Percentiles rank a stretch among this genome's conserved stretches.
Conservation (phyloP, 31 red algal genomes). For the Endocladia muricata region DNA sequence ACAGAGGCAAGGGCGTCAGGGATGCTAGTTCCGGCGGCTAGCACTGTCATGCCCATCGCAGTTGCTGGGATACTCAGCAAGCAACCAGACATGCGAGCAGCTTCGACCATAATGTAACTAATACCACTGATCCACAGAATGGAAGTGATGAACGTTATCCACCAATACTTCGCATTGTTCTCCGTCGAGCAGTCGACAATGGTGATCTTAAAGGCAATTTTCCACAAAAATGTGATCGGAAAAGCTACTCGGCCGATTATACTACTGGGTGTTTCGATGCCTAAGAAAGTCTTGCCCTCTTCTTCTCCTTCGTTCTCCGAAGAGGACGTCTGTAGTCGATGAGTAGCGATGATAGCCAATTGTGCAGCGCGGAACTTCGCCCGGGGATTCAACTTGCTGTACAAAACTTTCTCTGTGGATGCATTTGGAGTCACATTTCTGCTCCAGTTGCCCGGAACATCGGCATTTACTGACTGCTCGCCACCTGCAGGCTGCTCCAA, state of each 20-base stretch:
- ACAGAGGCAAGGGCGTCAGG: conserved; percentile 74
- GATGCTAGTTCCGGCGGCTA: conserved; percentile 74
- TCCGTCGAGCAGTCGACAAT: conserved; percentile 73
- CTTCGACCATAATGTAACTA: conserved; percentile 77
- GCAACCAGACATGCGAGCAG: conserved; percentile 57
- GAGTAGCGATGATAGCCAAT: conserved; percentile 67
- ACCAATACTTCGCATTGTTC: conserved; percentile 48
- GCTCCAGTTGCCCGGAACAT: not conserved
- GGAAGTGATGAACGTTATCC: conserved; percentile 55
- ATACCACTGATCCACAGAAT: conserved; percentile 80
- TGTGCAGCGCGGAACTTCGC: conserved; percentile 55
- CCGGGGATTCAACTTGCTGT: conserved; percentile 16
- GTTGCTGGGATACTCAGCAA: conserved; percentile 64
- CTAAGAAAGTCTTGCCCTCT: conserved; percentile 25
- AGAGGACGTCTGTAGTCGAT: conserved; percentile 24
- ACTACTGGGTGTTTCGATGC: conserved; percentile 38
- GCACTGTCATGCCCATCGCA: conserved; percentile 72
- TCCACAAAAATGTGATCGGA: conserved; percentile 59
- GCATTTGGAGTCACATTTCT: not conserved
- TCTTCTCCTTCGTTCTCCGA: conserved; percentile 6
- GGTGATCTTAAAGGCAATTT: conserved; percentile 37
- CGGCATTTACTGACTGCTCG: not conserved
- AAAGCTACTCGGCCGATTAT: conserved; percentile 60
- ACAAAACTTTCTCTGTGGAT: not conserved
- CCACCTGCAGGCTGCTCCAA: not conserved